Conservation (phyloP, 306 rosid genomes). For the Cucurbita moschata region DNA sequence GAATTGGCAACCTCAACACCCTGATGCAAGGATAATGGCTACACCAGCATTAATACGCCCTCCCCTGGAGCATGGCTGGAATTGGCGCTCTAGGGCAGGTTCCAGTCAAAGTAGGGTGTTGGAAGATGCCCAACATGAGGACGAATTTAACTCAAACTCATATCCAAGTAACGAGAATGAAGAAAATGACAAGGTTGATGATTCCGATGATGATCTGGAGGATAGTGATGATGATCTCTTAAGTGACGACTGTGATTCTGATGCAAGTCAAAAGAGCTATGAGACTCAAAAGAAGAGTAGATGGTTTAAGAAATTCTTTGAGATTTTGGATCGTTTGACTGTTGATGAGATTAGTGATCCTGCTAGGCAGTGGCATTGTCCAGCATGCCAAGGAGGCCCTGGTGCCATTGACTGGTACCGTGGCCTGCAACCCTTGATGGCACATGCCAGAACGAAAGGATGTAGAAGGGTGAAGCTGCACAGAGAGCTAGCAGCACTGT, state of each 20-base stretch:
- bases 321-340: conserved; percentile 36
- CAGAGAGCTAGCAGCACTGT: conserved; percentile 49
- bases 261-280: conserved; percentile 49
- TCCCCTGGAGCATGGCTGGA: conserved; percentile 74
- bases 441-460: conserved; percentile 86
- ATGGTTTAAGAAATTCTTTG: conserved; percentile 51
- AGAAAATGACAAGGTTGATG: conserved; percentile 11
- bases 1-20: conserved; percentile 15
- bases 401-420: conserved; percentile 84
- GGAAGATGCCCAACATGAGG: conserved; percentile 10
- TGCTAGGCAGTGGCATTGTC: conserved; percentile 83
- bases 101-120: conserved; percentile 17
- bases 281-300: conserved; percentile 43
- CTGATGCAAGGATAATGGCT: conserved; percentile 27
- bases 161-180: conserved; percentile 1
- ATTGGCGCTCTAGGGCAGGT: conserved; percentile 47
- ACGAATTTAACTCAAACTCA: conserved; percentile 13
- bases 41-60: conserved; percentile 30
- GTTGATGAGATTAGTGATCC: conserved; percentile 39
- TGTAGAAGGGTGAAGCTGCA: conserved; percentile 57
- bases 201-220: conserved; percentile 23
- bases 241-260: conserved; percentile 60
- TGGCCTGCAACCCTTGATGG: conserved; percentile 69
- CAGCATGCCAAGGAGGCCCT: conserved; percentile 80
- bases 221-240: conserved; percentile 54